Percentiles rank a stretch among this genome's conserved stretches.
Conservation (phyloP, 176 grass and related monocot species). For the Ensete ventricosum region DNA sequence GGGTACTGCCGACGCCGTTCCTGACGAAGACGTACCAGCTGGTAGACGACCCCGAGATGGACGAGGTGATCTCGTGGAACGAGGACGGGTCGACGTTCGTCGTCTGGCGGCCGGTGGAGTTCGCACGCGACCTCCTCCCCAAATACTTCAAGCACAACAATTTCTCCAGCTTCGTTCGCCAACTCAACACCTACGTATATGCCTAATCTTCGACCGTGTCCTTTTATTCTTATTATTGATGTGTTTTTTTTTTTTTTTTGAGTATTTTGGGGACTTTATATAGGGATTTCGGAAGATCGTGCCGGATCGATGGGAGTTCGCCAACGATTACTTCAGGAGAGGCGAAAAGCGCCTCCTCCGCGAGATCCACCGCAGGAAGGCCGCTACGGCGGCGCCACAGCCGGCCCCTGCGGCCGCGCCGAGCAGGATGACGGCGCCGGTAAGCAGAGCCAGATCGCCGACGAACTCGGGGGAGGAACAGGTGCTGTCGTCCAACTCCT, state of each 20-base stretch:
- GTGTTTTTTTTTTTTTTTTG: too few species aligned
- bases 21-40: conserved; percentile 90
- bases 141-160: conserved; percentile 99
- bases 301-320: conserved; percentile 20
- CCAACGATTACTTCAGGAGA: conserved; percentile 15
- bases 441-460: background rate
- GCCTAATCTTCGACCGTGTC: background rate
- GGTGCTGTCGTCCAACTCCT: conserved; percentile 13
- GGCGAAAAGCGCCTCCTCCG: conserved; percentile 11
- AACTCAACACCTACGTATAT: conserved; percentile 86
- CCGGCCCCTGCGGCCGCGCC: too few species aligned
- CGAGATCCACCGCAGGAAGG: conserved; percentile 13
- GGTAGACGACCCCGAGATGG: conserved; percentile 62
- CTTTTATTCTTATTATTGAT: background rate
- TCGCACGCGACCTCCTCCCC: conserved; percentile 77
- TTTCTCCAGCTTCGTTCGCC: conserved; percentile 96
- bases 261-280: background rate
- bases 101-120: conserved; percentile 80
- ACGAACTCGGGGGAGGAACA: conserved; percentile 9
- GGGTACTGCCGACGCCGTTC: conserved; percentile 71
- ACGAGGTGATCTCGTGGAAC: conserved; percentile 89
- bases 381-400: background rate
- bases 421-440: too few species aligned
- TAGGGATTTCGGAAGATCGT: conserved; percentile 18
- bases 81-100: conserved; percentile 68